These are phyloP conservation scores for Brassica cretica DNA, from an alignment of 345 rosid species.

Conservation along the genomic window DNA sequence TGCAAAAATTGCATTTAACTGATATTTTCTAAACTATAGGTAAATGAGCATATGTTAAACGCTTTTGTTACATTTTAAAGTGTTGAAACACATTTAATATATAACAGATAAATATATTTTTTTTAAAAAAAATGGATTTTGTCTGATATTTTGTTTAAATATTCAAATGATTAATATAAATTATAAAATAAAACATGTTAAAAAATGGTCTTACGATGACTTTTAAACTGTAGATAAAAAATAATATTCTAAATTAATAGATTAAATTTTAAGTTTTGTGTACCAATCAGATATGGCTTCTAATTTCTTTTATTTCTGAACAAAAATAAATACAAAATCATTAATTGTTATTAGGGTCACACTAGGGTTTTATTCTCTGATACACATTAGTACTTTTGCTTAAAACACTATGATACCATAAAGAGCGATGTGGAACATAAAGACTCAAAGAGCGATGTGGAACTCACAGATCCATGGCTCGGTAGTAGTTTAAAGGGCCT, in stretches of 20 bases:
- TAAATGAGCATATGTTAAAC: background rate
- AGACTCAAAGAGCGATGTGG: background rate
- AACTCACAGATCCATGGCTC: constrained; percentile 62
- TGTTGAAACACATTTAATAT: background rate
- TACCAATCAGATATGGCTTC: background rate
- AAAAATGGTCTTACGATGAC: background rate
- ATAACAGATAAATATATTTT: no score
- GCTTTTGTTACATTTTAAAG: background rate
- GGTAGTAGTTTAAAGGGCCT: constrained; percentile 59
- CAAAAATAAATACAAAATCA: background rate
- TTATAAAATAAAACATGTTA: background rate
- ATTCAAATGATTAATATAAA: no score
- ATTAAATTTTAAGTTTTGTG: background rate
- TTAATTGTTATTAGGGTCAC: background rate
- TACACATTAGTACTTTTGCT: background rate
- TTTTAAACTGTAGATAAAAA: no score
- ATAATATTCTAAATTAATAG: no score
- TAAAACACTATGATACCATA: background rate
- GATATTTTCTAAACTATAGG: background rate
- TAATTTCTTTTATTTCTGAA: background rate
- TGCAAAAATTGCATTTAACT: no score
- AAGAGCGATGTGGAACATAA: background rate
- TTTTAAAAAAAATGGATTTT: no score
- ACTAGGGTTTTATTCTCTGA: background rate
- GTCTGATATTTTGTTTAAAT: background rate